Evolutionary conservation across 345 rosid genomes (phyloP).

Genomic region (Carallia brachiata): DNA sequence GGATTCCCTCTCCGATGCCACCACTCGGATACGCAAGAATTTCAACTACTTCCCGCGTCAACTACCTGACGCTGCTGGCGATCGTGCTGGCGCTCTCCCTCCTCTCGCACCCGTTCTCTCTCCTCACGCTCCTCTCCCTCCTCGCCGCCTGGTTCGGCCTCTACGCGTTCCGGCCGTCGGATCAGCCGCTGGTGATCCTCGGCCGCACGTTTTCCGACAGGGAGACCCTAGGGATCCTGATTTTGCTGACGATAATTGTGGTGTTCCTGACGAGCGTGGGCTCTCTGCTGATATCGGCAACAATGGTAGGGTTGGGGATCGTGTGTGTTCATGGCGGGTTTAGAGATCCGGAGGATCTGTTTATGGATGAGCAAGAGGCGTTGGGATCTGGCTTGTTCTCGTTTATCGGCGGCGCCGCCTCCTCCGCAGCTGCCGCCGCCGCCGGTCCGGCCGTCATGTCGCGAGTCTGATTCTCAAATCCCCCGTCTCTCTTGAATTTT

Average conservation of each 20-base stretch:
- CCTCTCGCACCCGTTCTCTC: conserved; percentile 14
- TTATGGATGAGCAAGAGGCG: conserved; percentile 48
- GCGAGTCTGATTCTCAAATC: conserved; percentile 28
- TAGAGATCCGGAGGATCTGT: conserved; percentile 49
- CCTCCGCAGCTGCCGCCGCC: conserved; percentile 28
- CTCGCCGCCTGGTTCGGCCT: conserved; percentile 33
- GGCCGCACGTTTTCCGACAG: conserved; percentile 48
- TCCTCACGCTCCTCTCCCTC: conserved; percentile 15
- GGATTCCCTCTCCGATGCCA: background rate
- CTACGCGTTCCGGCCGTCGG: conserved; percentile 43
- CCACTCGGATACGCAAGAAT: background rate
- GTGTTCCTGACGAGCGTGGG: conserved; percentile 54
- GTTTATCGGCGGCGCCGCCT: conserved; percentile 33
- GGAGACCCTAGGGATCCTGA: conserved; percentile 42
- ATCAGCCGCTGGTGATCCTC: conserved; percentile 42
- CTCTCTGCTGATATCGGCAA: conserved; percentile 40
- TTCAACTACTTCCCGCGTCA: background rate
- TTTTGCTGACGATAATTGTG: conserved; percentile 37
- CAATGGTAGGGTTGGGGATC: conserved; percentile 34
- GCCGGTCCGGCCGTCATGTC: conserved; percentile 29
- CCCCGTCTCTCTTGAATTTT: too few relatives aligned
- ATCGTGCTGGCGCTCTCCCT: conserved; percentile 15
- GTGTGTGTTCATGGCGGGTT: conserved; percentile 33
- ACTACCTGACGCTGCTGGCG: background rate
- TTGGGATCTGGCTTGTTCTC: conserved; percentile 37